These are phyloP conservation scores for Tetrastigma voinierianum DNA, from an alignment of 164 flowering plant genomes.

Conservation along the genomic window DNA sequence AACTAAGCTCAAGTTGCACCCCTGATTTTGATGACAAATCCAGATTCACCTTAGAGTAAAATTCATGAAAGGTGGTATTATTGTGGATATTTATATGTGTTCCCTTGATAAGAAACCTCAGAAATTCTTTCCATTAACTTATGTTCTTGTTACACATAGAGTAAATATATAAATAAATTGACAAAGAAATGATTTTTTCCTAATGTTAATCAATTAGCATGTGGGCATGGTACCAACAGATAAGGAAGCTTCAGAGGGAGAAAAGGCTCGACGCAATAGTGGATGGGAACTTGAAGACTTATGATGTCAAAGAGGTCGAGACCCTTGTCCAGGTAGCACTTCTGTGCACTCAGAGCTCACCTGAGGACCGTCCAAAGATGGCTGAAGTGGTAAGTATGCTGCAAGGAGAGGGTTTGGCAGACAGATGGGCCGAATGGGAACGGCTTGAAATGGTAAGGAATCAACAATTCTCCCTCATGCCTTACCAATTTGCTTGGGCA, in stretches of 20 bases:
- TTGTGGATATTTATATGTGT: too few species aligned
- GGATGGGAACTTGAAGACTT: slow-evolving; percentile 56
- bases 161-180: too few species aligned
- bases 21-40: too few species aligned
- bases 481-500: slow-evolving; percentile 62
- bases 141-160: not conserved
- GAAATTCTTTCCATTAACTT: not conserved
- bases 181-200: not conserved
- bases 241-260: slow-evolving; percentile 74
- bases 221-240: slow-evolving; percentile 35
- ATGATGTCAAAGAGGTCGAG: slow-evolving; percentile 70
- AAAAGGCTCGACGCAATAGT: slow-evolving; percentile 68
- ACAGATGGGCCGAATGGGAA: slow-evolving; percentile 84
- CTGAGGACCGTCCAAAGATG: slow-evolving; percentile 87
- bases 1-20: too few species aligned
- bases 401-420: slow-evolving; percentile 64
- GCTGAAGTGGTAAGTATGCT: slow-evolving; percentile 72
- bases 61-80: too few species aligned
- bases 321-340: slow-evolving; percentile 70
- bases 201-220: not conserved
- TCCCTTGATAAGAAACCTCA: too few species aligned
- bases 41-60: too few species aligned
- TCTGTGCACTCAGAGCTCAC: slow-evolving; percentile 84
- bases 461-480: slow-evolving; percentile 41
- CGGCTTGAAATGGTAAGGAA: slow-evolving; percentile 51